These are phyloP conservation scores for Botrytis medusae DNA, from an alignment of 2,329 filamentous ascomycete species.

Conservation along the genomic window DNA sequence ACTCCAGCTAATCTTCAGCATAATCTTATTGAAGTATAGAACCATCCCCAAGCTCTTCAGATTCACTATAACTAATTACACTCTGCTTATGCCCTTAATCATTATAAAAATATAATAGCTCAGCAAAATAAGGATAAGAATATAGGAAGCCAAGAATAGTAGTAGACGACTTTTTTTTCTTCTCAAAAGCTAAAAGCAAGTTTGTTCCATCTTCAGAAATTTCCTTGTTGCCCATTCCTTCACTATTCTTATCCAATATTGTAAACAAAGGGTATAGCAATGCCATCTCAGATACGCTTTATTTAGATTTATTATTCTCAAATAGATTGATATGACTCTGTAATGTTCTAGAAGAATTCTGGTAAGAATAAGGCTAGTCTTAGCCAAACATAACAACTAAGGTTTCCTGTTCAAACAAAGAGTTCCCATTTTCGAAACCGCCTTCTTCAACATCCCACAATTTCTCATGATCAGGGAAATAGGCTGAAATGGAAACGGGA, in stretches of 20 bases:
- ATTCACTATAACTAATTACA: slow-evolving; percentile 1
- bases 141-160: slow-evolving; percentile 8
- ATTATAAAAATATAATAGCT: slow-evolving; percentile 6
- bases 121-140: slow-evolving; percentile 3
- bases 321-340: background rate
- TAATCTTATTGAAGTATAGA: background rate
- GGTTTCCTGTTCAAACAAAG: background rate
- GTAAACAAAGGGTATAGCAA: background rate
- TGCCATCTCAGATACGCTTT: background rate
- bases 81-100: background rate
- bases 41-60: background rate
- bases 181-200: slow-evolving; percentile 6
- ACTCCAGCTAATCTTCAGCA: background rate
- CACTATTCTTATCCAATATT: background rate
- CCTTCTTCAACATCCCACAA: background rate
- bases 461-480: background rate
- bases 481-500: no score
- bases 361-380: background rate
- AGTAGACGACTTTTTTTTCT: slow-evolving; percentile 10
- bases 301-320: background rate
- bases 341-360: background rate
- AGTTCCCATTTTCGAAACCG: background rate
- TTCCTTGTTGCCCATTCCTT: background rate
- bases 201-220: slow-evolving; percentile 10
- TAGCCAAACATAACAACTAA: background rate